These are phyloP conservation scores for Arabidopsis suecica DNA, from an alignment of 345 rosid genomes.

Conservation along the genomic window DNA sequence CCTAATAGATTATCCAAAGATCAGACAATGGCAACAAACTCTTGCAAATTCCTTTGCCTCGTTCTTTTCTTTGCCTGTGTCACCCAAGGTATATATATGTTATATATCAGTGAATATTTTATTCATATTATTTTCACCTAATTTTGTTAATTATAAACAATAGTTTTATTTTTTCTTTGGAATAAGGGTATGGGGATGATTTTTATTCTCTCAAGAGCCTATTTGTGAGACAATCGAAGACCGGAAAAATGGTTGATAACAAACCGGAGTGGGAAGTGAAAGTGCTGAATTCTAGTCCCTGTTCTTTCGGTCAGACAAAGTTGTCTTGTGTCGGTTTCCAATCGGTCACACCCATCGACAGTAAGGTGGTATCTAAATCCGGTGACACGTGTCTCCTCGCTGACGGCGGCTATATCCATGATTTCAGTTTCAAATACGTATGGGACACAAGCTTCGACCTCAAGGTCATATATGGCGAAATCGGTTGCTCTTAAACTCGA, in stretches of 20 bases:
- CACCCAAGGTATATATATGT: conserved; percentile 4
- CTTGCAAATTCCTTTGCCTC: conserved; percentile 14
- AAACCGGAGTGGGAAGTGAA: conserved; percentile 36
- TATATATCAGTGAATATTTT: background rate
- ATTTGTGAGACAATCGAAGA: conserved; percentile 9
- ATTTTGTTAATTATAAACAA: background rate
- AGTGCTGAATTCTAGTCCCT: background rate
- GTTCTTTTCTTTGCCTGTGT: background rate
- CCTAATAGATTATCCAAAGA: background rate
- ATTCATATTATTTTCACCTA: too few species aligned
- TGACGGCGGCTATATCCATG: background rate
- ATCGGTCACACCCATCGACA: conserved; percentile 5
- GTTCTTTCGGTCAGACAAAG: background rate
- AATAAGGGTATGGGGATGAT: background rate
- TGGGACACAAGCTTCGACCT: conserved; percentile 32
- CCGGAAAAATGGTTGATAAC: background rate
- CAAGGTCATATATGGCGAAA: background rate
- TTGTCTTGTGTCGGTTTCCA: conserved; percentile 27
- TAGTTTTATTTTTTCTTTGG: background rate
- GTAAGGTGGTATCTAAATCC: background rate
- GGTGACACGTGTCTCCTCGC: conserved; percentile 20
- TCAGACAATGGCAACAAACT: conserved; percentile 6
- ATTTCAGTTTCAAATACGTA: conserved; percentile 17
- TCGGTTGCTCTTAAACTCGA: conserved; percentile 5
- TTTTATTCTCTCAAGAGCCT: background rate